Conservation (phyloP, 768 basidiomycete genomes). For the Artomyces pyxidatus region DNA sequence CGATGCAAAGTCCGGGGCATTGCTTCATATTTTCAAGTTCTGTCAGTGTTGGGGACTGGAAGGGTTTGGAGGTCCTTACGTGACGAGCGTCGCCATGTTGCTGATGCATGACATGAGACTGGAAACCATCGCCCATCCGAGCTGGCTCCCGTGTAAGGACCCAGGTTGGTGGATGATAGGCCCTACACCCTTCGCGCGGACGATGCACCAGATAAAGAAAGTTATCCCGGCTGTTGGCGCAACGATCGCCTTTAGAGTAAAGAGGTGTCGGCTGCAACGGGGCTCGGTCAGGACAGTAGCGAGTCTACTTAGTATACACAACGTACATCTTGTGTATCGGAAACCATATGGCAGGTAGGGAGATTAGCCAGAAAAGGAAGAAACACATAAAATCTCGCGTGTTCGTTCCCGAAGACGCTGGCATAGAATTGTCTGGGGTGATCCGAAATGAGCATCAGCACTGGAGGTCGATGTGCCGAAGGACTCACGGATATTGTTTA, state of each 20-base stretch:
- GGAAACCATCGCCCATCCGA: conserved; percentile 70
- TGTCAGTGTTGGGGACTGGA: too few relatives aligned
- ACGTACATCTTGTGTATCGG: conserved; percentile 74
- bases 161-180: conserved; percentile 63
- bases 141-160: conserved; percentile 53
- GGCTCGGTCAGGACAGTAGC: too few relatives aligned
- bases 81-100: conserved; percentile 70
- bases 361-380: conserved; percentile 82
- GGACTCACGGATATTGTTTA: conserved; percentile 53
- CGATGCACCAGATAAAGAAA: conserved; percentile 74
- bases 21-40: too few relatives aligned
- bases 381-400: conserved; percentile 75
- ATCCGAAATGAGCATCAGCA: conserved; percentile 1
- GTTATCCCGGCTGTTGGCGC: conserved; percentile 61
- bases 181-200: conserved; percentile 70
- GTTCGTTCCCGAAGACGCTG: conserved; percentile 65
- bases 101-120: conserved; percentile 72
- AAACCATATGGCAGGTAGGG: conserved; percentile 74
- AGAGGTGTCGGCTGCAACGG: conserved; percentile 74
- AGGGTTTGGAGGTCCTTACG: conserved; percentile 30
- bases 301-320: background rate
- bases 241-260: conserved; percentile 70
- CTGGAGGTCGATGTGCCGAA: background rate
- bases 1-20: conserved; percentile 72
- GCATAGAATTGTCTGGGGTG: conserved; percentile 54